Base-by-base conservation (phyloP, 2,329 filamentous ascomycete genomes). In the Stagonosporopsis vannaccii region DNA sequence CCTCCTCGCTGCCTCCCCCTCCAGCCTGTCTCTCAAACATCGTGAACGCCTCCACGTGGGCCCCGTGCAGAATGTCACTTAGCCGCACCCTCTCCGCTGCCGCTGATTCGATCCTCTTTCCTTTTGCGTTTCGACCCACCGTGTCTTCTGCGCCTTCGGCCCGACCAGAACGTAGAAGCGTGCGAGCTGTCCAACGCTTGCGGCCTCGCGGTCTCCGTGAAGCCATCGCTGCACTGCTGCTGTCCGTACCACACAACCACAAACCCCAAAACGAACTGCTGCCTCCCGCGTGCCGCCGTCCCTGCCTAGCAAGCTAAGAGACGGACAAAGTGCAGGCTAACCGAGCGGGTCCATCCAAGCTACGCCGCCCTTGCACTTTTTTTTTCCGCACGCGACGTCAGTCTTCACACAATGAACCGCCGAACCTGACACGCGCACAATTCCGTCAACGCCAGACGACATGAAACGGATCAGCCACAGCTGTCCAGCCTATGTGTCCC, bases 391-490 rank as follows among this genome's bases (percentile, higher is more conserved):
- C 20, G 13, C 48, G 23, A 51, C 41, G n/a, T 50, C 39, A 45
- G 26, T 36, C 22, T 35, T 41, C 46, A 56, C 41, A 30, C 32
- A 42, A 35, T 28, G 19, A 35, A 32, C 28, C 42, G 25, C 47
- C 45, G 37, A 44, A 47, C 30, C 44, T 47, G 53, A 51, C 47
- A 51, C 36, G 28, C 42, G 53, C 53, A 51, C 47, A 51, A 51
- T 51, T 48, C 33, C 43, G 25, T 56, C 53, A 47, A 30, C 37
- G 25, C 36, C 25, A 17, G 19, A 39, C 13, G 42, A 56, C 36
- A 46, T 56, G 53, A 56, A 56, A 56, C 47, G 20, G 47, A 56
- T 51, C 42, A 56, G 48, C 53, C 37, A 56, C 37, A 43, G 17
- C 19, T 51, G 23, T 47, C 47, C 37, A 51, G 30, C 9, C 53